phyloP scores from a whole-genome alignment of 2,329 filamentous ascomycete species.

The Keithomyces neogunnii region DNA sequence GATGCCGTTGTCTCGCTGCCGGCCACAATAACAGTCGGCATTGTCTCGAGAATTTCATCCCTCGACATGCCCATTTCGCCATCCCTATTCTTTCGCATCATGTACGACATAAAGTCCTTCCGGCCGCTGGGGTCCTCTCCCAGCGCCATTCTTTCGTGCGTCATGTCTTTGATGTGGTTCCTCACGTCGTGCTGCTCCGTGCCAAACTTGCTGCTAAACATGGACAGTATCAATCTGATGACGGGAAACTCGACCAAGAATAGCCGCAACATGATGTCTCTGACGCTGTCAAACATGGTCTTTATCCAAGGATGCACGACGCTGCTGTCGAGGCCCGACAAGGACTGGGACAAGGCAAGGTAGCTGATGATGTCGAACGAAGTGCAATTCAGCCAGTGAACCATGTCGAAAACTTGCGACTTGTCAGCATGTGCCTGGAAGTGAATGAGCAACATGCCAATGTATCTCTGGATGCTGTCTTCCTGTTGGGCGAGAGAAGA shows the following conservation, averaged over 20 bases:
- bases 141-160: constrained; percentile 12
- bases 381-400: constrained; percentile 27
- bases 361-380: constrained; percentile 33
- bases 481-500: constrained; percentile 22
- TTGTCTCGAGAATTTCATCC: constrained; percentile 24
- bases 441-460: constrained; percentile 16
- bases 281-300: constrained; percentile 12
- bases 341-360: constrained; percentile 35
- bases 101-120: constrained; percentile 17
- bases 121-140: constrained; percentile 11
- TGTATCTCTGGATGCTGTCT: constrained; percentile 15
- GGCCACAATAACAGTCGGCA: constrained; percentile 17
- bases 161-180: constrained; percentile 13
- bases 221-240: not conserved
- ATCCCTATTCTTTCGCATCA: constrained; percentile 22
- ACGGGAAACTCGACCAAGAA: constrained; percentile 9
- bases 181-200: constrained; percentile 7
- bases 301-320: constrained; percentile 19
- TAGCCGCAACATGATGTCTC: constrained; percentile 4
- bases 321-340: constrained; percentile 23
- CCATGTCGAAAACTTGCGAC: constrained; percentile 15
- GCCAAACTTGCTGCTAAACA: not conserved
- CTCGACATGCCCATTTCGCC: constrained; percentile 19
- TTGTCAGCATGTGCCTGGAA: constrained; percentile 10
- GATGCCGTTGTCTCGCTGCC: constrained; percentile 27